Conservation (phyloP, 2,329 filamentous ascomycete genomes). For the Diaporthe sp. region DNA sequence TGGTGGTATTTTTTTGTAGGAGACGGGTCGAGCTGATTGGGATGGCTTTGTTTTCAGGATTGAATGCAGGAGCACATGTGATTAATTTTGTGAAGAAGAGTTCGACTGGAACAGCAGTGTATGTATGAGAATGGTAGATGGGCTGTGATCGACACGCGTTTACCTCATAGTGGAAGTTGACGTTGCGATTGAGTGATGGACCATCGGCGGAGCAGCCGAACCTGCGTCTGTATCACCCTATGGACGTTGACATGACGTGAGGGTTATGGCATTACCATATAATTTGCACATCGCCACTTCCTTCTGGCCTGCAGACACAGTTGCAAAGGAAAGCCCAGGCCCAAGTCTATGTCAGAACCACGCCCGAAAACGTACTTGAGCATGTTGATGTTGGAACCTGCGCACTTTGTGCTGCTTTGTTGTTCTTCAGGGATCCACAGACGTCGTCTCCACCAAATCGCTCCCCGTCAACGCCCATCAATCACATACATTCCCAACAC, state of each 20-base stretch:
- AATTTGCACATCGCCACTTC: background rate
- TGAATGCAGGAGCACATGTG: background rate
- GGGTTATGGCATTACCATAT: background rate
- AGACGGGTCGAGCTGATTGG: background rate
- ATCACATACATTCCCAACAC: background rate
- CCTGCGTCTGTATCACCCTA: background rate
- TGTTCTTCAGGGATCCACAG: background rate
- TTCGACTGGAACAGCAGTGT: background rate
- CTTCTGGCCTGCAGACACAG: background rate
- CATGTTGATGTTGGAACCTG: background rate
- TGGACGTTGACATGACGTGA: conserved; percentile 27
- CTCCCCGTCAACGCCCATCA: background rate
- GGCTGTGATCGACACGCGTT: background rate
- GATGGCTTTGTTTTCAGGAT: background rate
- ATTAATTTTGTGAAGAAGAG: background rate
- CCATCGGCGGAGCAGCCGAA: background rate
- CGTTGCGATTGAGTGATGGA: background rate
- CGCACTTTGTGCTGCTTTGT: background rate
- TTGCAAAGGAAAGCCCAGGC: too few species aligned
- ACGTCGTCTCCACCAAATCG: background rate
- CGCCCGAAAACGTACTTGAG: background rate
- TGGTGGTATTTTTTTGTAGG: background rate
- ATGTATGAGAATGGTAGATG: background rate
- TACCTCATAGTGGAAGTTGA: background rate
- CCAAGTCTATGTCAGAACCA: background rate